Percentiles rank a stretch among this genome's conserved stretches.
phyloP scores from a whole-genome alignment of 371 early-diverging fungal genomes.

The Basidiobolus meristosporus region DNA sequence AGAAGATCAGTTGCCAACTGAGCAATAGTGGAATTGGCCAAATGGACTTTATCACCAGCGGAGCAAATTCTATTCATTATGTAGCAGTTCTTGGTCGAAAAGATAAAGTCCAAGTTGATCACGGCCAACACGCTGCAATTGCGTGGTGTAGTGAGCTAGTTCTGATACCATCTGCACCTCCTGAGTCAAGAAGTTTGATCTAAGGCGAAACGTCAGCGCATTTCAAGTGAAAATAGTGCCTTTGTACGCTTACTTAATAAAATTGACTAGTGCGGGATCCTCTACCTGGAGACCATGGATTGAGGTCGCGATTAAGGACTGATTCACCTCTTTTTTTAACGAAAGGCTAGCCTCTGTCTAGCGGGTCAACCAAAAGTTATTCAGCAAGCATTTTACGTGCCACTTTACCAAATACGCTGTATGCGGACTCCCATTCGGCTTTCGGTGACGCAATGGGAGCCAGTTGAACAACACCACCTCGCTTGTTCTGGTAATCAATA shows the following conservation, averaged over 20 bases:
- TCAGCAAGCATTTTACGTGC: too few species aligned
- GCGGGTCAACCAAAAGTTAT: too few species aligned
- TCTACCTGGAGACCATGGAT: too few species aligned
- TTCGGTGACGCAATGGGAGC: slow-evolving; percentile 9
- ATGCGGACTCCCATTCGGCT: slow-evolving; percentile 40
- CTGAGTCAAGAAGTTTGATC: slow-evolving; percentile 29
- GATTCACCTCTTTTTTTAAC: slow-evolving; percentile 42
- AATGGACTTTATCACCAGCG: too few species aligned
- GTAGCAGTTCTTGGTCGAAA: slow-evolving; percentile 3
- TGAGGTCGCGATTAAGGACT: slow-evolving; percentile 13
- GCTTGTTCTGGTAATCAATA: slow-evolving; percentile 33
- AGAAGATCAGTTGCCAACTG: too few species aligned
- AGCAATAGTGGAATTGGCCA: too few species aligned
- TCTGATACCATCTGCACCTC: slow-evolving; percentile 47
- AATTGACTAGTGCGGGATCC: too few species aligned
- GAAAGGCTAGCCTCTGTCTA: too few species aligned
- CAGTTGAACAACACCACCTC: slow-evolving; percentile 30
- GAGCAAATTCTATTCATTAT: too few species aligned
- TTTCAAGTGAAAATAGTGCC: too few species aligned
- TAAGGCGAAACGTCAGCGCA: slow-evolving; percentile 30
- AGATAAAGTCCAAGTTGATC: slow-evolving; percentile 17
- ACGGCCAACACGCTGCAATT: slow-evolving; percentile 33
- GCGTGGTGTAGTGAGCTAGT: slow-evolving; percentile 38
- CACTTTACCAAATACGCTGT: slow-evolving; percentile 8
- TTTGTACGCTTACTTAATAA: too few species aligned